Evolutionary conservation across 2,329 filamentous ascomycete genomes (phyloP), one percentile per base, ranked within the genome.

Genomic region (Arthrinium phaeospermum): DNA sequence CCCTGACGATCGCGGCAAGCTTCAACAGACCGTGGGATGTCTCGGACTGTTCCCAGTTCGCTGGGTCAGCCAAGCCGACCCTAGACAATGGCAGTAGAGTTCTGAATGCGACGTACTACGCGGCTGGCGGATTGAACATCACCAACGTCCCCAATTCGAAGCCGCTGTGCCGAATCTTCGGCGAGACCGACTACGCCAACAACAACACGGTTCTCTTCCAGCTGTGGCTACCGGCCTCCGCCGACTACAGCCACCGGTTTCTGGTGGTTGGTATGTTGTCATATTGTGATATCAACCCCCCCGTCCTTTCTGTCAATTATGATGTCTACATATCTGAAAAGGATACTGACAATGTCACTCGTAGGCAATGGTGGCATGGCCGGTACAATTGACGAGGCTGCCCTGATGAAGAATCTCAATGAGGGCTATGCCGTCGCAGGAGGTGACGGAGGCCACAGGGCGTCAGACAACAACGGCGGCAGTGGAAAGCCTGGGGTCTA

Each of bases 361-460:
- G 41, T 13, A 78, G 76, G 77, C 1, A 78, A 78, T 67, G 73
- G 75, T 8, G 78, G 78, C 14, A 76, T 78, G 69, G 77, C 77
- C 22, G 77, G 78, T 4, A 72, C 72, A 19, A 72, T 78, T 37
- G 72, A 73, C 37, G 68, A 75, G 19, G n/a, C 47, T 13, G 70
- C 73, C 5, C 71, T 78, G 70, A 71, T 78, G 19, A 67, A 69
- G 12, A 74, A 78, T 8, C 22, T 78, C 16, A 77, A 78, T 47
- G 71, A 74, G 34, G 76, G 77, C 16, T 78, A 74, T 44, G 77
- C 74, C 14, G 77, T 77, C 1, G 76, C 75, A 7, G 77, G 76
- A 5, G 75, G 77, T n/a, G 73, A 79, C 53, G 72, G 75, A 1
- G 77, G 77, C 3, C 77, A 78, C 67, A 68, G 72, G 24, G 75